Conservation (phyloP, 2,329 filamentous ascomycete genomes). For the Ophiosphaerella korrae region DNA sequence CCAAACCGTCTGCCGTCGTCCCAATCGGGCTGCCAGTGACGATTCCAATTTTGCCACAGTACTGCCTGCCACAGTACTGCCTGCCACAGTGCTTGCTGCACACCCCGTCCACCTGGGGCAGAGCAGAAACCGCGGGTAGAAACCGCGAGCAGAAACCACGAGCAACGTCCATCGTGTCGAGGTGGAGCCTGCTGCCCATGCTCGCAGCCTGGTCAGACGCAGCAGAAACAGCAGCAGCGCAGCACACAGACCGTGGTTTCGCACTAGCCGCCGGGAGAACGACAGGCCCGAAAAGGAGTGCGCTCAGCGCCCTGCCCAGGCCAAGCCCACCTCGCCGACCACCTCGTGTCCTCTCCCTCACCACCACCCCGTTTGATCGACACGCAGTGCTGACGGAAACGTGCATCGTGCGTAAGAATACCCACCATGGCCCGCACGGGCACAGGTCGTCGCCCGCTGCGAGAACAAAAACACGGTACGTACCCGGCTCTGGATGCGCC, state of each 20-base stretch:
- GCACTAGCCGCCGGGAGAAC: conserved; percentile 24
- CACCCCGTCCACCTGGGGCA: no score
- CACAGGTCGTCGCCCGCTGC: conserved; percentile 6
- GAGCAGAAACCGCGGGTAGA: no score
- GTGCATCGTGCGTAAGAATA: conserved; percentile 31
- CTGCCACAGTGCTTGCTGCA: no score
- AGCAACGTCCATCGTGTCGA: no score
- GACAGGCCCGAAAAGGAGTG: conserved; percentile 36
- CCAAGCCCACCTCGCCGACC: conserved; percentile 46
- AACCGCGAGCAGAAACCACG: no score
- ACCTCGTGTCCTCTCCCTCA: conserved; percentile 19
- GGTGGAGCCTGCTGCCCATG: no score
- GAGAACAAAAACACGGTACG: no score
- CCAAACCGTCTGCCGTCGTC: conserved; percentile 20
- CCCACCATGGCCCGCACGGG: conserved; percentile 16
- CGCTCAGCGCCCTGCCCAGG: conserved; percentile 17
- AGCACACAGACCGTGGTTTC: no score
- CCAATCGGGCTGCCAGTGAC: conserved; percentile 8
- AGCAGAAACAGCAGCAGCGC: no score
- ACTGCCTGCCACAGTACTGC: no score
- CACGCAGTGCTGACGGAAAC: conserved; percentile 37
- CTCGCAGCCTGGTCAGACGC: no score
- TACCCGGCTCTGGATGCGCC: no score
- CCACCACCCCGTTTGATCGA: conserved; percentile 45
- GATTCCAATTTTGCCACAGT: conserved; percentile 28